Evolutionary conservation across 305 asterid species (phyloP).

Genomic region (Withania somnifera): DNA sequence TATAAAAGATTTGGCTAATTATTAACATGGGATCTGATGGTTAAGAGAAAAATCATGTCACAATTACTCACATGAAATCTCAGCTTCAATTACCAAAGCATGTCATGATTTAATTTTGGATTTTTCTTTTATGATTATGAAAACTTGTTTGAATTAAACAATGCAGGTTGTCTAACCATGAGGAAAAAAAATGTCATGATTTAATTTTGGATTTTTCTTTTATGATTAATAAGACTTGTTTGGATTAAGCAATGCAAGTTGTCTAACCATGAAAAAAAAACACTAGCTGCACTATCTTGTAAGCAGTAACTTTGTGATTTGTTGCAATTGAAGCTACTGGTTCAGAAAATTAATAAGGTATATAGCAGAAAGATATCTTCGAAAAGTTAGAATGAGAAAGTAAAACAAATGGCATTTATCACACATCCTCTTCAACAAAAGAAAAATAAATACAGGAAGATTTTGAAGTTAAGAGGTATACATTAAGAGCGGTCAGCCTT

Average conservation of each 20-base stretch:
- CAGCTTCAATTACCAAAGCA: neutral
- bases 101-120: neutral
- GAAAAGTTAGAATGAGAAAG: neutral
- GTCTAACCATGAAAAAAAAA: neutral
- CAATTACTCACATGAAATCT: neutral
- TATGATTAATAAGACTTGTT: neutral
- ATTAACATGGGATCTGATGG: neutral
- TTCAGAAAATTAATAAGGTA: neutral
- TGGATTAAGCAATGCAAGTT: too few relatives aligned
- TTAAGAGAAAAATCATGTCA: neutral
- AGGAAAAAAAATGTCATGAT: neutral
- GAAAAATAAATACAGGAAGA: neutral
- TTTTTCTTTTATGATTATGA: neutral
- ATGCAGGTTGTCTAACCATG: neutral
- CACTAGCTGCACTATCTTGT: neutral
- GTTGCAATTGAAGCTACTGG: neutral
- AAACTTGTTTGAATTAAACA: neutral
- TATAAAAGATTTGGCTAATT: neutral
- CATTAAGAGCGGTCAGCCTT: constrained; percentile 83
- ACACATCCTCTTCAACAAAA: neutral
- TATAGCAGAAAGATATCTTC: neutral
- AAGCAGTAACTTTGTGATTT: neutral
- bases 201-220: neutral
- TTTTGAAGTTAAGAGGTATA: constrained; percentile 22
- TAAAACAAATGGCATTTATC: neutral